phyloP scores from a whole-genome alignment of 2,329 filamentous ascomycete species.

The Pseudocercospora vitis region DNA sequence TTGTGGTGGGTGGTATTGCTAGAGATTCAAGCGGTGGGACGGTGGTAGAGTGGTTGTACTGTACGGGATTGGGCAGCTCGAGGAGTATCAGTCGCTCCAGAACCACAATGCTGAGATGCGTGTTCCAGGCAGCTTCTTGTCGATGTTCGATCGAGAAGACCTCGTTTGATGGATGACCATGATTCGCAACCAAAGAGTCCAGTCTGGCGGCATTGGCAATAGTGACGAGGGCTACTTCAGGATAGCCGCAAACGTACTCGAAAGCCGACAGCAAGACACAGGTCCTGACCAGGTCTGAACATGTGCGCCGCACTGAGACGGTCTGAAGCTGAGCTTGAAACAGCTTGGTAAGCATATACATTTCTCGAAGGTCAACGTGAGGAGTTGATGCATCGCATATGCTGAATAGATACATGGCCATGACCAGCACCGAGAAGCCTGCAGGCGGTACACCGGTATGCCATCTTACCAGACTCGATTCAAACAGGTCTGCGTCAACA shows the following conservation, averaged over 20 bases:
- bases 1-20: neutral
- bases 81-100: slow-evolving; percentile 1
- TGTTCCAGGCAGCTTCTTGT: neutral
- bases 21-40: neutral
- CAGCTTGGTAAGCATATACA: neutral
- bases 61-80: neutral
- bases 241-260: neutral
- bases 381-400: neutral
- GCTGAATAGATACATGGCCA: neutral
- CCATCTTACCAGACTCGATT: neutral
- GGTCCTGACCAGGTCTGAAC: neutral
- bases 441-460: neutral
- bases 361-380: neutral
- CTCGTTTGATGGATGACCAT: neutral
- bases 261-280: neutral
- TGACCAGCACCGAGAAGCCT: neutral
- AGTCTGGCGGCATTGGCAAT: neutral
- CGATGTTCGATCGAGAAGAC: neutral
- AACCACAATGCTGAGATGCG: neutral
- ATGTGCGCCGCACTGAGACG: neutral
- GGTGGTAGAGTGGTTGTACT: neutral
- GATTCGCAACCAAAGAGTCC: neutral
- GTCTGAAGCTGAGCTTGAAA: neutral
- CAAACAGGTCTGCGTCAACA: neutral
- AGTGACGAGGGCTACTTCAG: neutral